Percentiles rank a stretch among this genome's conserved stretches.
Evolutionary conservation across 2,329 filamentous ascomycete genomes (phyloP).

Genomic region (Ambrosiella xylebori): DNA sequence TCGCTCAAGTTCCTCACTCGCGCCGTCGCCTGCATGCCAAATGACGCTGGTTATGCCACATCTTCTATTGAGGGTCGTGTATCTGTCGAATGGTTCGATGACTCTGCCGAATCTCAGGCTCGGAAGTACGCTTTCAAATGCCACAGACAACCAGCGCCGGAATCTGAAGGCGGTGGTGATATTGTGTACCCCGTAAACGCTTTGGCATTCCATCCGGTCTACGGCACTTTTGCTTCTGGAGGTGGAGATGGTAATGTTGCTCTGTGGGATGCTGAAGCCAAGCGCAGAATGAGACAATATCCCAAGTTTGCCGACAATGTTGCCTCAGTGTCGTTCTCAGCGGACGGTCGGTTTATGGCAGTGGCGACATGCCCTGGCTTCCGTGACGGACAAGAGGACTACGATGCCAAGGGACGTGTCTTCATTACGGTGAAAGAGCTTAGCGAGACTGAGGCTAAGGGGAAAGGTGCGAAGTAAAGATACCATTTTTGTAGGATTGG

Average conservation of each 20-base stretch:
- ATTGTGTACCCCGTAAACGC: constrained; percentile 86
- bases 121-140: constrained; percentile 99
- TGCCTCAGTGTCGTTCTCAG: constrained; percentile 58
- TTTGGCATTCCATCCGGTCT: constrained; percentile 67
- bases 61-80: constrained; percentile 89
- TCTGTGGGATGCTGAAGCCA: constrained; percentile 80
- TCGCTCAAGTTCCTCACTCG: constrained; percentile 93
- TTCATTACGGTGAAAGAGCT: constrained; percentile 71
- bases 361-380: constrained; percentile 74
- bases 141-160: constrained; percentile 57
- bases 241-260: constrained; percentile 86
- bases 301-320: constrained; percentile 68
- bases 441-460: constrained; percentile 73
- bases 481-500: too few relatives aligned
- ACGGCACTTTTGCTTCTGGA: constrained; percentile 74
- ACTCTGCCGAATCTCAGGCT: constrained; percentile 67
- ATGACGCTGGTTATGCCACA: constrained; percentile 83
- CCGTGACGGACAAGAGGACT: constrained; percentile 71
- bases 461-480: constrained; percentile 54
- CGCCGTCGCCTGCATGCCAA: constrained; percentile 88
- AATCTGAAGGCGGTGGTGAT: constrained; percentile 43
- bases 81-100: constrained; percentile 95
- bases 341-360: constrained; percentile 60
- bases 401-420: constrained; percentile 52
- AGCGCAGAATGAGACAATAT: constrained; percentile 78